phyloP scores from a whole-genome alignment of 805 yeast genomes.

The Teunomyces pallodes region DNA sequence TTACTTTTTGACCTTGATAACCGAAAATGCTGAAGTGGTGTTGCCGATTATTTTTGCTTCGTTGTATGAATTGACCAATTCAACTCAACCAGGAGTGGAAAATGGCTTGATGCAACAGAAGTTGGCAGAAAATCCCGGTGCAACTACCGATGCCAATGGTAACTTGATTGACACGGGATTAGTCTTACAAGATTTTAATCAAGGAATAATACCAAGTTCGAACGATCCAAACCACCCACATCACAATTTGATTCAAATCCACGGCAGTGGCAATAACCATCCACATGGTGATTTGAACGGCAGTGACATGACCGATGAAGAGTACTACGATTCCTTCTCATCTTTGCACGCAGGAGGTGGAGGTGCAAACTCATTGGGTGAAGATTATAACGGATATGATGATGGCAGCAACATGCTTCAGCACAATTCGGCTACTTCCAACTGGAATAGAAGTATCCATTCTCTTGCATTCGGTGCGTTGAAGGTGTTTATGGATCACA shows the following conservation, averaged over 20 bases:
- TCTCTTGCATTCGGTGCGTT: constrained; percentile 87
- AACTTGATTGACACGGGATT: constrained; percentile 39
- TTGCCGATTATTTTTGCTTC: constrained; percentile 90
- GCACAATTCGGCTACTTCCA: constrained; percentile 50
- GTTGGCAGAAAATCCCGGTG: constrained; percentile 34
- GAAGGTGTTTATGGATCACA: constrained; percentile 88
- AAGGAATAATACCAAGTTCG: constrained; percentile 21
- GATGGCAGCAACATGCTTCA: constrained; percentile 33
- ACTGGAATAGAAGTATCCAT: constrained; percentile 94
- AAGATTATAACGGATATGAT: constrained; percentile 33
- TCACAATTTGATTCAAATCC: constrained; percentile 21
- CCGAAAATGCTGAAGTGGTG: constrained; percentile 89
- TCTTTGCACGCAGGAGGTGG: constrained; percentile 26
- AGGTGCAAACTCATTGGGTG: constrained; percentile 12
- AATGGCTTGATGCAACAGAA: constrained; percentile 41
- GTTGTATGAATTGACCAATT: constrained; percentile 73
- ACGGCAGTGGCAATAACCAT: constrained; percentile 12
- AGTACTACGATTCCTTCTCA: constrained; percentile 41
- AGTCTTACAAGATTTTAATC: constrained; percentile 25
- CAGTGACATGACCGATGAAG: constrained; percentile 43
- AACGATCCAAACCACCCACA: constrained; percentile 25
- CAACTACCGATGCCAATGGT: constrained; percentile 43
- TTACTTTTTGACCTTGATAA: constrained; percentile 82
- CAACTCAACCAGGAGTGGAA: constrained; percentile 44
- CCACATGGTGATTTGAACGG: constrained; percentile 15